phyloP scores from a whole-genome alignment of 129 eudicot species.

The Silybum marianum region DNA sequence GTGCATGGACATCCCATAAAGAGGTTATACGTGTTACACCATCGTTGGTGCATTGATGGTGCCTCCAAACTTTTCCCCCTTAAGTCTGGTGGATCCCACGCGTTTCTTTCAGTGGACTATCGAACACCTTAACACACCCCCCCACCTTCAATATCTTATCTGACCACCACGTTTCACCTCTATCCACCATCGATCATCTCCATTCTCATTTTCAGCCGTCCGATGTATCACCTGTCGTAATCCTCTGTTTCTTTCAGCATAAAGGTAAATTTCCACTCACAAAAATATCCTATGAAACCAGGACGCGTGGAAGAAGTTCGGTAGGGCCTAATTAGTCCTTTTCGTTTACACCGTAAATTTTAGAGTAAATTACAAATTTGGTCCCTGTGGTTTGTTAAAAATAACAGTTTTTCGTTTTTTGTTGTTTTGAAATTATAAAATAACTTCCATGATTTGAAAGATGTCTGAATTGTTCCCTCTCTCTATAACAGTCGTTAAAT shows the following conservation, averaged over 20 bases:
- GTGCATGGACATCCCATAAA: slow-evolving; percentile 20
- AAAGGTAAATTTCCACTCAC: not conserved
- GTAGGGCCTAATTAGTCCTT: not conserved
- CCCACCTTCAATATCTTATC: not conserved
- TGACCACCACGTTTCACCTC: slow-evolving; percentile 16
- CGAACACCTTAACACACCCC: not conserved
- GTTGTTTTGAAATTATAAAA: too few species aligned
- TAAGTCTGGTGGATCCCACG: slow-evolving; percentile 16
- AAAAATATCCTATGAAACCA: not conserved
- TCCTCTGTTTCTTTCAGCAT: not conserved
- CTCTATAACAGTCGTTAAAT: too few species aligned
- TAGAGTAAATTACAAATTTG: too few species aligned
- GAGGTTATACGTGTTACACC: slow-evolving; percentile 17
- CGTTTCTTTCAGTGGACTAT: slow-evolving; percentile 14
- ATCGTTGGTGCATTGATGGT: slow-evolving; percentile 17
- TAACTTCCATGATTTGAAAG: too few species aligned
- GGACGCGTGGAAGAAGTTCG: slow-evolving; percentile 4
- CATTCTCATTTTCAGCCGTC: not conserved
- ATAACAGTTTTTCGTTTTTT: too few species aligned
- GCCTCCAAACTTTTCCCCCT: not conserved
- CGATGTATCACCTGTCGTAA: slow-evolving; percentile 10
- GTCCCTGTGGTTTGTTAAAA: too few species aligned
- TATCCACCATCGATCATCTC: not conserved
- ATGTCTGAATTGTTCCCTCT: too few species aligned
- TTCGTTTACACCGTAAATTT: not conserved